Conservation (phyloP, 2,329 filamentous ascomycete genomes). For the Cadophora gregata region DNA sequence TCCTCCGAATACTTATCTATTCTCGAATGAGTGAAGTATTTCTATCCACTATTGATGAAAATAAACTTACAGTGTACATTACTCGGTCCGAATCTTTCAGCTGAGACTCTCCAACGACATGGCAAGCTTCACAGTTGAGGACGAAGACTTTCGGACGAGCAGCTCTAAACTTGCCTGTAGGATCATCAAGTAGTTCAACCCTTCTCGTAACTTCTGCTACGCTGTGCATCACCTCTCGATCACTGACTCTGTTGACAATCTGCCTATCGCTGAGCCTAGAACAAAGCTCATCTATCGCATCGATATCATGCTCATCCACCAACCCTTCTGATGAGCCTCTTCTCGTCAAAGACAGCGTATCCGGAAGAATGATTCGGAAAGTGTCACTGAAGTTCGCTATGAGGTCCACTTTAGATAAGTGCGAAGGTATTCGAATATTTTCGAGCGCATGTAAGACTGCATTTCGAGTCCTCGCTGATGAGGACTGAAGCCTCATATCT, state of each 20-base stretch:
- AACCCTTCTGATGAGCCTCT: constrained; percentile 37
- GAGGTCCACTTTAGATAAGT: constrained; percentile 46
- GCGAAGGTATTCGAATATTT: constrained; percentile 45
- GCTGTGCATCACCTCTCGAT: constrained; percentile 47
- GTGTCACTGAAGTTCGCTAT: constrained; percentile 46
- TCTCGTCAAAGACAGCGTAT: constrained; percentile 45
- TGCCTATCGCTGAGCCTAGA: constrained; percentile 46
- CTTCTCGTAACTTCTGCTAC: constrained; percentile 47
- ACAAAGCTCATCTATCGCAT: constrained; percentile 47
- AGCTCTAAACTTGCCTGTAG: constrained; percentile 41
- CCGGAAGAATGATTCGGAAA: constrained; percentile 48
- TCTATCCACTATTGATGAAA: not conserved
- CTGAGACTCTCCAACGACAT: constrained; percentile 47
- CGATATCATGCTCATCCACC: constrained; percentile 46
- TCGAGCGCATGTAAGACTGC: constrained; percentile 47
- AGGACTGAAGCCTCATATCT: constrained; percentile 45
- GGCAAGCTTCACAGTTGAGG: constrained; percentile 47
- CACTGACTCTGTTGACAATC: constrained; percentile 48
- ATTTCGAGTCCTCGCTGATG: constrained; percentile 47
- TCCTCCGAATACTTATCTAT: not conserved
- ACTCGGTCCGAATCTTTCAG: constrained; percentile 41
- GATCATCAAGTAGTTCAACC: constrained; percentile 47
- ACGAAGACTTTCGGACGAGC: constrained; percentile 45
- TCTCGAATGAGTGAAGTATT: no score
- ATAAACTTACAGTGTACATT: constrained; percentile 41